Percentiles rank a stretch among this genome's conserved stretches.
phyloP scores from a whole-genome alignment of 2,329 filamentous ascomycete species.

The Curvularia sp. region DNA sequence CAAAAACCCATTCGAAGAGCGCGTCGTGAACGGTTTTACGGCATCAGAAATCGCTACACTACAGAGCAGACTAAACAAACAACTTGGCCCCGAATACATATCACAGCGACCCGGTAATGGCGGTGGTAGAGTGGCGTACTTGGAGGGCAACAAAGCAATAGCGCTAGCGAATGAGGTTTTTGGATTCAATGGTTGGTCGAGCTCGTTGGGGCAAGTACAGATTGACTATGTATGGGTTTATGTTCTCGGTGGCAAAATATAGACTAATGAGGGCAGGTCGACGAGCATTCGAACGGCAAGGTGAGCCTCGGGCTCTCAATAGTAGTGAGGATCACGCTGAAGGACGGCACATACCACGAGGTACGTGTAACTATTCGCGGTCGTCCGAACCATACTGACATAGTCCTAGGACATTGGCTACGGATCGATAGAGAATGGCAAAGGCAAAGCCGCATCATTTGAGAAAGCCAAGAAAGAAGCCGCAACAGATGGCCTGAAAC shows the following conservation, averaged over 20 bases:
- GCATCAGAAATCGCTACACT: slow-evolving; percentile 90
- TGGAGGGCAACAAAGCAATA: slow-evolving; percentile 96
- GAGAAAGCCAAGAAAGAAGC: slow-evolving; percentile 99
- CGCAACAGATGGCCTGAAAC: slow-evolving; percentile 91
- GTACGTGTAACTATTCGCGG: slow-evolving; percentile 42
- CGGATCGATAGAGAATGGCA: slow-evolving; percentile 94
- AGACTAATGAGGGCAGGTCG: slow-evolving; percentile 61
- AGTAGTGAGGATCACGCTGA: slow-evolving; percentile 86
- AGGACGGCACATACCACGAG: slow-evolving; percentile 95
- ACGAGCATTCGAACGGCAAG: slow-evolving; percentile 81
- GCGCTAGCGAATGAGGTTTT: slow-evolving; percentile 94
- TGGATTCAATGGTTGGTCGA: slow-evolving; percentile 97
- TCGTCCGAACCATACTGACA: slow-evolving; percentile 14
- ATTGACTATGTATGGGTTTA: slow-evolving; percentile 78
- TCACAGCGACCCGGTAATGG: slow-evolving; percentile 83
- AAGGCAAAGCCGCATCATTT: slow-evolving; percentile 92
- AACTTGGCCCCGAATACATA: slow-evolving; percentile 94
- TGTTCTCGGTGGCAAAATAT: background rate
- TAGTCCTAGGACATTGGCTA: slow-evolving; percentile 82
- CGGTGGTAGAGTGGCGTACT: slow-evolving; percentile 87
- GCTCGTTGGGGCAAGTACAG: slow-evolving; percentile 90
- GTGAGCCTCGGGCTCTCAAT: slow-evolving; percentile 88
- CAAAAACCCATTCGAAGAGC: slow-evolving; percentile 83
- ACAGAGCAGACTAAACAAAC: slow-evolving; percentile 85
- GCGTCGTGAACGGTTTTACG: slow-evolving; percentile 79